These are phyloP conservation scores for Diphasiastrum complanatum DNA, from an alignment of 83 land plant genomes.

Conservation along the genomic window DNA sequence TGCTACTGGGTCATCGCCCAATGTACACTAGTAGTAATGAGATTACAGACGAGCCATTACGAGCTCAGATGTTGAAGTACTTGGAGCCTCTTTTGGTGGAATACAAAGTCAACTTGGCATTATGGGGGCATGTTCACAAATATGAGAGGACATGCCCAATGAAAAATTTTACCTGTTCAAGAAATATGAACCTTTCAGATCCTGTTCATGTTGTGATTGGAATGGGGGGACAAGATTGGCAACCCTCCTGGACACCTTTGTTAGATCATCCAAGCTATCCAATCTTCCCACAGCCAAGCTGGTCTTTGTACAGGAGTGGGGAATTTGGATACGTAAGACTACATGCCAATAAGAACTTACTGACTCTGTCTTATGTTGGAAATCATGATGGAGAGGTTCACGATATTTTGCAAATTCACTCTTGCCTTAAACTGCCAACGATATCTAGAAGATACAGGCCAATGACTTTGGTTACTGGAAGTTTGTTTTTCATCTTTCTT, in stretches of 20 bases:
- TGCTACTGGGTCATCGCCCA: slow-evolving; percentile 86
- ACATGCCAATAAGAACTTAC: slow-evolving; percentile 23
- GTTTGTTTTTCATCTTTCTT: no score
- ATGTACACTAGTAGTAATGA: slow-evolving; percentile 78
- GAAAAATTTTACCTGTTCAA: slow-evolving; percentile 64
- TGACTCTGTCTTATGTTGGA: slow-evolving; percentile 34
- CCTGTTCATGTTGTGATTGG: slow-evolving; percentile 41
- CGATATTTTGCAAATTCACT: slow-evolving; percentile 31
- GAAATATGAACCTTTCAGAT: background rate
- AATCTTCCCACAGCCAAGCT: slow-evolving; percentile 37
- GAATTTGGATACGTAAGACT: slow-evolving; percentile 38
- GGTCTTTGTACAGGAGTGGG: slow-evolving; percentile 34
- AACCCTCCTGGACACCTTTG: slow-evolving; percentile 28
- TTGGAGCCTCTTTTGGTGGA: slow-evolving; percentile 70
- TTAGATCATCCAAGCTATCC: slow-evolving; percentile 23
- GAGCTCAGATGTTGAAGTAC: slow-evolving; percentile 40
- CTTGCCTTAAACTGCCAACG: no score
- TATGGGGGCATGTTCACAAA: slow-evolving; percentile 94
- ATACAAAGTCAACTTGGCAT: slow-evolving; percentile 60
- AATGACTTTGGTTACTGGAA: no score
- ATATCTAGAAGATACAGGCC: no score
- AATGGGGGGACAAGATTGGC: slow-evolving; percentile 38
- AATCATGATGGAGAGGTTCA: slow-evolving; percentile 43
- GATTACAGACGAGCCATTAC: slow-evolving; percentile 31
- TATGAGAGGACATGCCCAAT: slow-evolving; percentile 86